Evolutionary conservation across 2,329 filamentous ascomycete genomes (phyloP).

Genomic region (Phaeophleospora eucalypticola): DNA sequence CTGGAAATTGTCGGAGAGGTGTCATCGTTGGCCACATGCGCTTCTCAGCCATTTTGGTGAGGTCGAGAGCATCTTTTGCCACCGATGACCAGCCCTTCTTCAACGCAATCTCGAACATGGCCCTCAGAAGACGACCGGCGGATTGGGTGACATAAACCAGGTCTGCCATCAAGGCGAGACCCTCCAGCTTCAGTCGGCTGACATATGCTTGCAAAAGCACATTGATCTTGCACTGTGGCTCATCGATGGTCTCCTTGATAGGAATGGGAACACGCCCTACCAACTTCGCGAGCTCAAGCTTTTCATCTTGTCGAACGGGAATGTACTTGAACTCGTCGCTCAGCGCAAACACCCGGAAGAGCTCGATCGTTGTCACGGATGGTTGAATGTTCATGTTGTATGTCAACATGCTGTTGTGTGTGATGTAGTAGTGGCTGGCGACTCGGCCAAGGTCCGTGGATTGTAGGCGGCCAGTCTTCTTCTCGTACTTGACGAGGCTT

Average conservation of each 20-base stretch:
- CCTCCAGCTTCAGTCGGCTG: conserved; percentile 87
- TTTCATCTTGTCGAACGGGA: conserved; percentile 94
- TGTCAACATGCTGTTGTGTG: conserved; percentile 90
- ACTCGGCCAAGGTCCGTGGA: conserved; percentile 92
- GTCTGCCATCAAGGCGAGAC: conserved; percentile 93
- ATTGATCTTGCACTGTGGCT: conserved; percentile 96
- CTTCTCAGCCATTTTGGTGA: conserved; percentile 99
- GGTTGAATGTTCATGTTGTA: conserved; percentile 96
- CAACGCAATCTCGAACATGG: conserved; percentile 94
- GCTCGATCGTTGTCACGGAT: conserved; percentile 85
- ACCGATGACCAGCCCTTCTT: conserved; percentile 96
- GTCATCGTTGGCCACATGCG: conserved; percentile 99
- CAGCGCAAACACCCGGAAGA: conserved; percentile 93
- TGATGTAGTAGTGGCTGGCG: conserved; percentile 98
- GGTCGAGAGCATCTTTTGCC: conserved; percentile 82
- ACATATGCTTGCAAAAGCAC: conserved; percentile 96
- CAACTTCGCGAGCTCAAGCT: conserved; percentile 89
- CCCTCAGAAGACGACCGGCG: conserved; percentile 88
- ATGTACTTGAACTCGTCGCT: conserved; percentile 99
- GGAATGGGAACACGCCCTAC: conserved; percentile 87
- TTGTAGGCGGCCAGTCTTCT: conserved; percentile 82
- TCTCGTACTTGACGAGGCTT: conserved; percentile 89
- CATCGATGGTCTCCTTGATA: conserved; percentile 95
- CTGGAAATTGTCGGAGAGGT: conserved; percentile 82
- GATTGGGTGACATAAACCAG: conserved; percentile 99